Conservation (phyloP, 495 filamentous ascomycete species). For the Elaphomyces granulatus region DNA sequence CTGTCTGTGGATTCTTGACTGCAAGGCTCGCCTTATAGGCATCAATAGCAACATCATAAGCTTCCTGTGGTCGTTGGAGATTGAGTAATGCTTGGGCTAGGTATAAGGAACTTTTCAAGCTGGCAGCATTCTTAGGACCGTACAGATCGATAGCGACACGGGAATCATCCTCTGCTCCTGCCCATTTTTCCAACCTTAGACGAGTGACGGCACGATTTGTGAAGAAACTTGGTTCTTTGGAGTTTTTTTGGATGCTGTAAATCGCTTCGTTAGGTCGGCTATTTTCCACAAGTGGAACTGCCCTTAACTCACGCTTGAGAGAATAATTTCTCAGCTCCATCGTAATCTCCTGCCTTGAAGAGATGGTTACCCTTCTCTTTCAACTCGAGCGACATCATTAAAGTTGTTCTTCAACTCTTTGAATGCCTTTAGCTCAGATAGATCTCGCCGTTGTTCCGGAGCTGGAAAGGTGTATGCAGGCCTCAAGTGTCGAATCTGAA, state of each 20-base stretch:
- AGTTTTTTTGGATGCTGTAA: constrained; percentile 33
- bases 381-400: constrained; percentile 27
- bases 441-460: not conserved
- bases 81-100: constrained; percentile 71
- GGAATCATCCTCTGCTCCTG: constrained; percentile 72
- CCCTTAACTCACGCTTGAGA: constrained; percentile 55
- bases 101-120: constrained; percentile 71
- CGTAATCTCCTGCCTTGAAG: constrained; percentile 57
- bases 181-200: constrained; percentile 52
- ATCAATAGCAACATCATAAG: constrained; percentile 50
- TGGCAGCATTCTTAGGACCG: constrained; percentile 30
- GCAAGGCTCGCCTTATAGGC: constrained; percentile 61
- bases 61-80: constrained; percentile 59
- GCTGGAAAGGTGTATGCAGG: not conserved
- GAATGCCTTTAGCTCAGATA: not conserved
- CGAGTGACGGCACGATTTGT: constrained; percentile 87
- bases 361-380: constrained; percentile 34
- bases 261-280: not conserved
- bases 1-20: constrained; percentile 43
- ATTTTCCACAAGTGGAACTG: not conserved
- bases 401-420: not conserved
- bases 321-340: constrained; percentile 61
- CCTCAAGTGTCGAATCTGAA: too few species aligned
- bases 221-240: constrained; percentile 36
- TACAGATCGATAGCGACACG: constrained; percentile 53